phyloP scores from a whole-genome alignment of 345 rosid species.

The Citrus hindsii region DNA sequence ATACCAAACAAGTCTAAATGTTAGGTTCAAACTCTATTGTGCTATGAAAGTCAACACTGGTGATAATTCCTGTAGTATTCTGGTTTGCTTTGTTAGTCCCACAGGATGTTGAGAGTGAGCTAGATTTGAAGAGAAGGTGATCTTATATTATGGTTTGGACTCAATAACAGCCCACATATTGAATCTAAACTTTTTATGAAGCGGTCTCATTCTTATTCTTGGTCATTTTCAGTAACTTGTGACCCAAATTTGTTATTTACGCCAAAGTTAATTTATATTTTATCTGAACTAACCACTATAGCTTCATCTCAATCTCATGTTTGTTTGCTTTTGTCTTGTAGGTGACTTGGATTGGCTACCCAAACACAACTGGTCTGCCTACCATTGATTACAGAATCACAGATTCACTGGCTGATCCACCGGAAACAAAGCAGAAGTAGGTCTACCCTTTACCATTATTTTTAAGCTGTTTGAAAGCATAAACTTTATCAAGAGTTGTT shows the following conservation, averaged over 20 bases:
- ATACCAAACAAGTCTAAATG: neutral
- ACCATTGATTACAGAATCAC: conserved; percentile 94
- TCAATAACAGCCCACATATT: neutral
- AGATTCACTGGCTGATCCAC: conserved; percentile 92
- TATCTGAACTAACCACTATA: neutral
- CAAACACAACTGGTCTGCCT: conserved; percentile 97
- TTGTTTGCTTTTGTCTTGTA: conserved; percentile 21
- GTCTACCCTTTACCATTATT: conserved; percentile 8
- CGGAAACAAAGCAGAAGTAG: conserved; percentile 75
- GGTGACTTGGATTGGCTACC: conserved; percentile 99
- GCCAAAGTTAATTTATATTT: neutral
- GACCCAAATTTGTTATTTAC: neutral
- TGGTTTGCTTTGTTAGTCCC: neutral
- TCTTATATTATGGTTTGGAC: neutral
- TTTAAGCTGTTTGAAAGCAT: neutral
- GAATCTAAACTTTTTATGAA: neutral
- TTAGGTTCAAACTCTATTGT: neutral
- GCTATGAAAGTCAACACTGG: neutral
- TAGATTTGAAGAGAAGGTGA: neutral
- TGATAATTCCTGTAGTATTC: neutral
- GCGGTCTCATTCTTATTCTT: neutral
- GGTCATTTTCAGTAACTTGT: neutral
- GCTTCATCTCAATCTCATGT: neutral
- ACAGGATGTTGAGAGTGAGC: neutral
- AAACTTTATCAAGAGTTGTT: neutral